A percentile compares a stretch with the other conserved stretches of the same genome.
phyloP scores from a whole-genome alignment of 208 protist species.

The Acanthamoeba sp. region DNA sequence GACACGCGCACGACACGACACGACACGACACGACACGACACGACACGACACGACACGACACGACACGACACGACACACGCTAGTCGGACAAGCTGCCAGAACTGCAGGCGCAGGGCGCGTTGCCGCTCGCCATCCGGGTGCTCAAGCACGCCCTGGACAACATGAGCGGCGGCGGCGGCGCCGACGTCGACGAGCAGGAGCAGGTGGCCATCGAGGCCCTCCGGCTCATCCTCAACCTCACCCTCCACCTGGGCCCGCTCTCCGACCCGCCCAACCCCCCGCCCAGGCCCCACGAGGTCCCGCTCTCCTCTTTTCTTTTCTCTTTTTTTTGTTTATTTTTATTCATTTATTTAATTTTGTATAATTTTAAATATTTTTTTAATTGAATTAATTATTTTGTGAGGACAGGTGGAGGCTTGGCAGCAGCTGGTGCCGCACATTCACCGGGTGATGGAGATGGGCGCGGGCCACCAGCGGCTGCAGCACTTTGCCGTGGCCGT shows the following conservation, averaged over 20 bases:
- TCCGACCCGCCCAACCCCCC: slow-evolving; percentile 2
- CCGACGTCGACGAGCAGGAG: not conserved
- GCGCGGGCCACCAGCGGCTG: slow-evolving; percentile 7
- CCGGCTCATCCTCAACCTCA: slow-evolving; percentile 32
- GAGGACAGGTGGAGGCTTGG: not conserved
- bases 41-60: slow-evolving; percentile 4
- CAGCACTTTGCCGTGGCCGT: slow-evolving; percentile 10
- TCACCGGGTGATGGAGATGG: slow-evolving; percentile 28
- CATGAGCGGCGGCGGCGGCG: not conserved
- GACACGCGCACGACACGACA: too few species aligned
- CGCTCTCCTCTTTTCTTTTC: too few species aligned
- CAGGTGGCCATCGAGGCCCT: not conserved
- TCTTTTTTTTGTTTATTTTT: not conserved
- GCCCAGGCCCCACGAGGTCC: not conserved
- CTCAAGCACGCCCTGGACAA: not conserved
- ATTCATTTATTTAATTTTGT: too few species aligned
- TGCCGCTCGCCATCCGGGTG: not conserved
- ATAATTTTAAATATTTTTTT: too few species aligned
- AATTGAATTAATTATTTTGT: too few species aligned
- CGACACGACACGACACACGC: not conserved
- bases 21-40: too few species aligned
- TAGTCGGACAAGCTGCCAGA: not conserved
- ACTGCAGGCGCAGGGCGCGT: not conserved
- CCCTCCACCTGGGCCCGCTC: slow-evolving; percentile 13
- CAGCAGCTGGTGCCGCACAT: slow-evolving; percentile 43